Base-by-base conservation (phyloP, 2,329 filamentous ascomycete species). In the Pseudocercospora vitis region DNA sequence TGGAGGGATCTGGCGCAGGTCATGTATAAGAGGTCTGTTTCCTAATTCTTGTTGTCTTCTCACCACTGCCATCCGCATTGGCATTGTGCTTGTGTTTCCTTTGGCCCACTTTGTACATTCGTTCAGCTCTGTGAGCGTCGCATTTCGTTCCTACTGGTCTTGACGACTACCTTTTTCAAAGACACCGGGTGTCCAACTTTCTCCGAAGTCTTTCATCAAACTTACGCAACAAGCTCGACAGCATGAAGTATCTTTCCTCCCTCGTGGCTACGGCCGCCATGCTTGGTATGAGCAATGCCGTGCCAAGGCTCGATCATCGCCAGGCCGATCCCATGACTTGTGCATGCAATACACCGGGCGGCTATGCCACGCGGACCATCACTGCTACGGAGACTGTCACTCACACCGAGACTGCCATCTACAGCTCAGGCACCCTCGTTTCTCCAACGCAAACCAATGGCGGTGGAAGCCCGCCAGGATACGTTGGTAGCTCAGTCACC, bases 251-350 rank as follows among this genome's bases (percentile, higher is more conserved):
- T 57, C 55, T 71, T 63, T 66, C 71, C 48, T 64, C 75, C 57
- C 68, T 73, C 54, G 60, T 77, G 59, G 71, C 74, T 59, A 58
- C 77, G 51, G 73, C 76, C 60, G 70, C 72, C 64, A 65, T 81
- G 39, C 59, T 73, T 58, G 72, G 74, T 55, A 68, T 74, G 58
- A 78, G 76, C 61, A 70, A 74, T 48, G 79, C 46, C 16, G 16
- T 24, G 37, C 55, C 80, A 81, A 68, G 78, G 79, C 59, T 76
- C 73, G 63, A 72, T 80, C 66, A 50, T 33, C 54, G 58, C 50
- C 51, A 56, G 46, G 73, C 65, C 53, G 71, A 64, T 39, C 80
- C 80, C 21, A 52, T 47, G 12, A 58, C 59, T 6, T 58, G 56
- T 31, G 53, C 56, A n/a, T 56, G 56, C 32, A 49, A 53, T 40